A percentile compares a stretch with the other conserved stretches of the same genome.
These are phyloP conservation scores for Penicillium verhagenii DNA, from an alignment of 495 filamentous ascomycete genomes.

Conservation along the genomic window DNA sequence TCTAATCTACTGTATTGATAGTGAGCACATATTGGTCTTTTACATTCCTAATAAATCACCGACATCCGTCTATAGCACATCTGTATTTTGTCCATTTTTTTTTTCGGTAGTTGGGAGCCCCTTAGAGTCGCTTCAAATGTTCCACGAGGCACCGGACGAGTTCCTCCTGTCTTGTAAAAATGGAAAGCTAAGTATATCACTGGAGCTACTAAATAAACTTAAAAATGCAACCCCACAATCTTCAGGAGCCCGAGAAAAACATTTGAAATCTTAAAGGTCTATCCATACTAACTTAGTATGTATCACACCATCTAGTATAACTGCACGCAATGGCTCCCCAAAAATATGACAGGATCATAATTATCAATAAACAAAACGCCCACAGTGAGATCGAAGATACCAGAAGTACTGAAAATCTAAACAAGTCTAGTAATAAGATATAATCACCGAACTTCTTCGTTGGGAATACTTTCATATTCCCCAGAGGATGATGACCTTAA, in stretches of 20 bases:
- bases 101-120: not conserved
- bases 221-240: no score
- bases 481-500: conserved; percentile 19
- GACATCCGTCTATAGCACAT: not conserved
- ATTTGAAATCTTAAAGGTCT: no score
- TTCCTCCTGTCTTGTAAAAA: no score
- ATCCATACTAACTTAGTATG: not conserved
- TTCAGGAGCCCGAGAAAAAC: no score
- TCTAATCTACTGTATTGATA: not conserved
- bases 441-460: conserved; percentile 17
- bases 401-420: not conserved
- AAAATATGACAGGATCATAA: not conserved
- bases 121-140: not conserved
- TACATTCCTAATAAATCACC: not conserved
- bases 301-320: not conserved
- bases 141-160: no score
- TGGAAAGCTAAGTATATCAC: no score
- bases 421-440: not conserved
- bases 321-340: not conserved
- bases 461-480: conserved; percentile 32
- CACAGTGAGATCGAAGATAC: not conserved
- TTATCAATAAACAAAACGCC: not conserved
- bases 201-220: no score
- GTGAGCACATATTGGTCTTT: not conserved
- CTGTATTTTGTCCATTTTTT: not conserved